phyloP scores from a whole-genome alignment of 192 early-diverging fungal species.

The Piromyces finnis region DNA sequence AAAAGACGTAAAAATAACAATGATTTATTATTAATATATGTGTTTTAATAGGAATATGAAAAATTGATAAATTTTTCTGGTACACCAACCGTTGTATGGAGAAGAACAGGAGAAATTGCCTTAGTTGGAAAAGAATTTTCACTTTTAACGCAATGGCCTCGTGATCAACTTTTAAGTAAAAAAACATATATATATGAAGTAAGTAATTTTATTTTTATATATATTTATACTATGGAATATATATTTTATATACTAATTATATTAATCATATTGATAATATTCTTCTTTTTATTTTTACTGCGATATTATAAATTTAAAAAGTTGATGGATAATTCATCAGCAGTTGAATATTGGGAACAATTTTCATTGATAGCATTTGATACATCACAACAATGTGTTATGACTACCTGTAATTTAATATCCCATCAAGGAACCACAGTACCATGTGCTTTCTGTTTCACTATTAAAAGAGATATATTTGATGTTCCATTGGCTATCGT shows the following conservation, averaged over 20 bases:
- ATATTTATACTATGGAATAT: background rate
- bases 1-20: no score
- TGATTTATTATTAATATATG: background rate
- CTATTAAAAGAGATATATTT: conserved; percentile 92
- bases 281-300: no score
- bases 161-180: conserved; percentile 57
- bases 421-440: conserved; percentile 51
- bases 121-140: conserved; percentile 94
- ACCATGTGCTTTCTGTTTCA: conserved; percentile 88
- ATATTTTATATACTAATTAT: no score
- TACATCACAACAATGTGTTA: conserved; percentile 72
- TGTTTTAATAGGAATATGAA: conserved; percentile 60
- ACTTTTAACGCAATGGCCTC: conserved; percentile 77
- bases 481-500: conserved; percentile 32
- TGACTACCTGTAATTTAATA: conserved; percentile 72
- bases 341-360: conserved; percentile 89
- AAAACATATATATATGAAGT: conserved; percentile 70
- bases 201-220: background rate
- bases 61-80: conserved; percentile 89
- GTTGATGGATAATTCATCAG: conserved; percentile 84
- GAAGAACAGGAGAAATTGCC: conserved; percentile 87
- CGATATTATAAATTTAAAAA: no score
- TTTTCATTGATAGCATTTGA: conserved; percentile 86
- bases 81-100: conserved; percentile 91
- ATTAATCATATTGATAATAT: no score